These are phyloP conservation scores for Salix koriyanagi DNA, from an alignment of 345 rosid genomes.

Conservation along the genomic window DNA sequence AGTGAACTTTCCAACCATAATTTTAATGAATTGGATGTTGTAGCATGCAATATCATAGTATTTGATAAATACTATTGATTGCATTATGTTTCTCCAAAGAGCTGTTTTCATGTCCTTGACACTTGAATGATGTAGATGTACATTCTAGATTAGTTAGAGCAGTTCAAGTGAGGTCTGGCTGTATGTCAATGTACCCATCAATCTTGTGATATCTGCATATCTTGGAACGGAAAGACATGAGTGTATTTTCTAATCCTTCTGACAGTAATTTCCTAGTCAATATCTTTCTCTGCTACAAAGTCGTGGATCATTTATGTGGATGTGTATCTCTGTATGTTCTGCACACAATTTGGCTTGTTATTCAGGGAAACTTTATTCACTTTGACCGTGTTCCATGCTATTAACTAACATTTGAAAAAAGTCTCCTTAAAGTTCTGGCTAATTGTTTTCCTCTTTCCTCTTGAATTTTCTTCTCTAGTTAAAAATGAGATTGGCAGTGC, in stretches of 20 bases:
- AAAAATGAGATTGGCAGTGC: background rate
- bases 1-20: background rate
- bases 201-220: background rate
- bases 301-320: background rate
- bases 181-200: background rate
- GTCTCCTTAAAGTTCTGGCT: background rate
- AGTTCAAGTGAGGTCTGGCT: background rate
- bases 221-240: background rate
- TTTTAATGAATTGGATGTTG: background rate
- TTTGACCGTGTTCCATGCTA: background rate
- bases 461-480: background rate
- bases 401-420: background rate
- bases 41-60: background rate
- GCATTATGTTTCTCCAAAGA: background rate
- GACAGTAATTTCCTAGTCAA: background rate
- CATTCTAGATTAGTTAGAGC: background rate
- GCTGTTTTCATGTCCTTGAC: background rate
- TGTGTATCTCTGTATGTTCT: background rate
- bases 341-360: background rate
- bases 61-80: background rate
- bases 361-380: background rate
- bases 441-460: background rate
- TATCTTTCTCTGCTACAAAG: background rate
- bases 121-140: background rate
- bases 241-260: background rate